A percentile compares a stretch with the other conserved stretches of the same genome.
These are phyloP conservation scores for Neurospora sp. DNA, from an alignment of 495 filamentous ascomycete species.

Conservation along the genomic window DNA sequence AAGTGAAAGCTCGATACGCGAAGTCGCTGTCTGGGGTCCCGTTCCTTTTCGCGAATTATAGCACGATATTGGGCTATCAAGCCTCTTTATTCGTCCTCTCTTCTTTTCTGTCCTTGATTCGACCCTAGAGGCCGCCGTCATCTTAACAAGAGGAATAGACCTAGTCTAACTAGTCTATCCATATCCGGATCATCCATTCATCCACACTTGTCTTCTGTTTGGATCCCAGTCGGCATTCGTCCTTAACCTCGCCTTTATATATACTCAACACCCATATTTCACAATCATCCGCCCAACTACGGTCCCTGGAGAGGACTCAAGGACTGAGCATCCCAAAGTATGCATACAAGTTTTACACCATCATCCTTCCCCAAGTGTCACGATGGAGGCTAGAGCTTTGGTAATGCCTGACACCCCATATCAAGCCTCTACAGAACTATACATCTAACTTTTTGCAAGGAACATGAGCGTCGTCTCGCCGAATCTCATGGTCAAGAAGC, in stretches of 20 bases:
- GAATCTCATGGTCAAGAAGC: conserved; percentile 52
- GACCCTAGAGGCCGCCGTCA: neutral
- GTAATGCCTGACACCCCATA: neutral
- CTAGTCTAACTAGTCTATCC: neutral
- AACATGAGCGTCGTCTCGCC: conserved; percentile 48
- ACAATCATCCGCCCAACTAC: neutral
- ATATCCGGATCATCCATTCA: neutral
- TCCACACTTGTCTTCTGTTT: neutral
- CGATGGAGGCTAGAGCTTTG: conserved; percentile 20
- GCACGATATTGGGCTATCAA: neutral
- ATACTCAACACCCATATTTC: neutral
- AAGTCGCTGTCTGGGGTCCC: neutral
- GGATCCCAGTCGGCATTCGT: neutral
- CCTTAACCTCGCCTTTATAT: neutral
- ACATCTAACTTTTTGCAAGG: conserved; percentile 33
- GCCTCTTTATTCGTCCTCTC: neutral
- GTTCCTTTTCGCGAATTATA: neutral
- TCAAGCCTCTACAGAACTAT: conserved; percentile 13
- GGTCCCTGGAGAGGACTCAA: neutral
- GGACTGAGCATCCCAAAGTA: neutral
- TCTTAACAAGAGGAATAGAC: neutral
- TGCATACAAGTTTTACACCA: conserved; percentile 1
- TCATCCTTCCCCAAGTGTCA: neutral
- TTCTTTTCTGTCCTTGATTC: neutral
- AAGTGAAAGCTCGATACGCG: neutral